Evolutionary conservation across 306 rosid genomes (phyloP).

Genomic region (Echinosophora koreensis): DNA sequence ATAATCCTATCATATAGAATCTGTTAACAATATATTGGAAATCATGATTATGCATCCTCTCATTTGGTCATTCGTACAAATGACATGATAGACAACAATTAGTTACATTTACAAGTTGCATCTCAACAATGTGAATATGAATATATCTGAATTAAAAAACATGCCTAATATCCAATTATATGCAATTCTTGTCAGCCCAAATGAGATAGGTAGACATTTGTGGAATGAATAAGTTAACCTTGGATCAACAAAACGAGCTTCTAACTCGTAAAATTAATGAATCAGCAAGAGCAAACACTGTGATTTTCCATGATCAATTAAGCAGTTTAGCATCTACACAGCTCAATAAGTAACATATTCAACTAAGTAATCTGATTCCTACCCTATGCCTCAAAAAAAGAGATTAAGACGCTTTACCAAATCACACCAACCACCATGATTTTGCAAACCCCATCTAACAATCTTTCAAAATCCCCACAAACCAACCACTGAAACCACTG

Average conservation of each 20-base stretch:
- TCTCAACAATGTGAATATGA: no score
- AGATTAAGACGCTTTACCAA: slow-evolving; percentile 52
- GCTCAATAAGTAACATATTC: slow-evolving; percentile 16
- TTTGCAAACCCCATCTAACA: slow-evolving; percentile 43
- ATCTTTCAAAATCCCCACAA: slow-evolving; percentile 18
- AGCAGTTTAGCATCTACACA: slow-evolving; percentile 34
- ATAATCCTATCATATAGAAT: no score
- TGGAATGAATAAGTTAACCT: slow-evolving; percentile 10
- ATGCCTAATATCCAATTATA: no score
- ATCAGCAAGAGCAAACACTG: slow-evolving; percentile 26
- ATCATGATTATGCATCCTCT: no score
- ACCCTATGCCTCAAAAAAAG: slow-evolving; percentile 1
- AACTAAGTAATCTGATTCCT: slow-evolving; percentile 24
- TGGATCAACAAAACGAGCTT: slow-evolving; percentile 22
- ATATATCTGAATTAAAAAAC: no score
- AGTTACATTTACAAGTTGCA: no score
- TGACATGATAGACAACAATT: no score
- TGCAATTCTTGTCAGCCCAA: no score
- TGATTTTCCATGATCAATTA: slow-evolving; percentile 31
- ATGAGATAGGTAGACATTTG: no score
- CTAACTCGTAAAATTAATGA: slow-evolving; percentile 37
- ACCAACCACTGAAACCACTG: slow-evolving; percentile 17
- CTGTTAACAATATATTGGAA: no score
- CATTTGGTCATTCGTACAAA: no score
- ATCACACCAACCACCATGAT: slow-evolving; percentile 32